These are phyloP conservation scores for Hypomontagnella submonticulosa DNA, from an alignment of 495 filamentous ascomycete species.

Conservation along the genomic window DNA sequence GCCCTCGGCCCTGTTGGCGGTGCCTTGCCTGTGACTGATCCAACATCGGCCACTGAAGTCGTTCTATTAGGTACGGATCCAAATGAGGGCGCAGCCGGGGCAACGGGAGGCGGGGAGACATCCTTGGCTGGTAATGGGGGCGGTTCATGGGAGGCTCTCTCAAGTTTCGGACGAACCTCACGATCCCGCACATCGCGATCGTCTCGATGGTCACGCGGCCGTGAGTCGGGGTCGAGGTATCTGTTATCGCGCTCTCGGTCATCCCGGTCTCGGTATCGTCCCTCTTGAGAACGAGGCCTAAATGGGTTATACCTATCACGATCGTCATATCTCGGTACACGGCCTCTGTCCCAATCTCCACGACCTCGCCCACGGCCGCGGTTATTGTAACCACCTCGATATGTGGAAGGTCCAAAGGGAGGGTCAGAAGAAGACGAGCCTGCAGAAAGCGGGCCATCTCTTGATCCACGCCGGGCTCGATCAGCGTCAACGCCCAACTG, in stretches of 20 bases:
- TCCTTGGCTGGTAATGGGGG: constrained; percentile 55
- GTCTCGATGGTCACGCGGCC: constrained; percentile 66
- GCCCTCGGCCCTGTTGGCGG: constrained; percentile 65
- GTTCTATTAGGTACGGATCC: constrained; percentile 68
- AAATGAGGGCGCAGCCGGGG: constrained; percentile 85
- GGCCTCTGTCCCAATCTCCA: constrained; percentile 73
- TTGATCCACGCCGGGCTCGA: constrained; percentile 61
- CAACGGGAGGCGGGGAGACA: constrained; percentile 77
- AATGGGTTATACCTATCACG: constrained; percentile 64
- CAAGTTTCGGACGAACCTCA: constrained; percentile 57
- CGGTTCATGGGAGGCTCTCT: constrained; percentile 59
- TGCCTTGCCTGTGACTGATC: constrained; percentile 55
- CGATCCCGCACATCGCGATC: constrained; percentile 68
- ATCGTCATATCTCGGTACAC: constrained; percentile 72
- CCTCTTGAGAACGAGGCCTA: constrained; percentile 77
- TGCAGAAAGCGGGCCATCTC: constrained; percentile 72
- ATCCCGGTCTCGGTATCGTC: constrained; percentile 64
- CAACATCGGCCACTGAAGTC: constrained; percentile 51
- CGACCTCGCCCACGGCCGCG: constrained; percentile 63
- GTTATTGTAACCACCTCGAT: constrained; percentile 65
- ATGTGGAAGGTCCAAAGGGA: constrained; percentile 61
- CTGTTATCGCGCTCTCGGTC: constrained; percentile 60
- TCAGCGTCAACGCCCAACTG: constrained; percentile 62
- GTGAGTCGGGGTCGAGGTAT: constrained; percentile 55
- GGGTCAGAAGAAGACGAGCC: constrained; percentile 76